A percentile compares a stretch with the other conserved stretches of the same genome.
Evolutionary conservation across 2,329 filamentous ascomycete species (phyloP).

Genomic region (Aureobasidium leucospermi): DNA sequence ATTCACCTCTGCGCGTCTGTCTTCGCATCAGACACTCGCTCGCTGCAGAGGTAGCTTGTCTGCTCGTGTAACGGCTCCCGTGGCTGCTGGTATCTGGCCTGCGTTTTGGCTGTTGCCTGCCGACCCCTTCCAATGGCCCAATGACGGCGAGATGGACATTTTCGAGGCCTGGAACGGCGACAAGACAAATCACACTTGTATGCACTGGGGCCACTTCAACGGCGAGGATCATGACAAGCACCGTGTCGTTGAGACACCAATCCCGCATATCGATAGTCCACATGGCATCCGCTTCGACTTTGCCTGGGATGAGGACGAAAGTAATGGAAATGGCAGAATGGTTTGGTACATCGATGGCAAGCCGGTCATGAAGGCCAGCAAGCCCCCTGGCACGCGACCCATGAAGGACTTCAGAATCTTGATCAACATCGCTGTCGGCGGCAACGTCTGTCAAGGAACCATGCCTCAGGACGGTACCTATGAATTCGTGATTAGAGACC

Average conservation of each 20-base stretch:
- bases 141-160: constrained; percentile 54
- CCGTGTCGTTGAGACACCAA: constrained; percentile 44
- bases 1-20: constrained; percentile 51
- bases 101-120: constrained; percentile 55
- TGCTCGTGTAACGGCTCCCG: constrained; percentile 46
- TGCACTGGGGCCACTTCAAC: constrained; percentile 53
- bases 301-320: constrained; percentile 46
- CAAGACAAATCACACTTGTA: constrained; percentile 47
- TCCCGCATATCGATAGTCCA: constrained; percentile 40
- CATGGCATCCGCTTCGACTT: constrained; percentile 49
- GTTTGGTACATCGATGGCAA: constrained; percentile 54
- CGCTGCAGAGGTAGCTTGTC: constrained; percentile 47
- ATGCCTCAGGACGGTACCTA: constrained; percentile 47
- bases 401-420: constrained; percentile 51
- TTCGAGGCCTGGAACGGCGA: constrained; percentile 57
- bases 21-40: constrained; percentile 45
- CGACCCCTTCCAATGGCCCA: constrained; percentile 53
- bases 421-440: constrained; percentile 57
- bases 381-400: constrained; percentile 46
- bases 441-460: constrained; percentile 49
- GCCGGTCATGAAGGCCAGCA: constrained; percentile 50
- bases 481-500: constrained; percentile 48
- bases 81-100: constrained; percentile 52
- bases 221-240: constrained; percentile 51
- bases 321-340: constrained; percentile 37